Percentiles rank a stretch among this genome's conserved stretches.
Conservation (phyloP, 2,329 filamentous ascomycete species). For the Penicillium sp. region DNA sequence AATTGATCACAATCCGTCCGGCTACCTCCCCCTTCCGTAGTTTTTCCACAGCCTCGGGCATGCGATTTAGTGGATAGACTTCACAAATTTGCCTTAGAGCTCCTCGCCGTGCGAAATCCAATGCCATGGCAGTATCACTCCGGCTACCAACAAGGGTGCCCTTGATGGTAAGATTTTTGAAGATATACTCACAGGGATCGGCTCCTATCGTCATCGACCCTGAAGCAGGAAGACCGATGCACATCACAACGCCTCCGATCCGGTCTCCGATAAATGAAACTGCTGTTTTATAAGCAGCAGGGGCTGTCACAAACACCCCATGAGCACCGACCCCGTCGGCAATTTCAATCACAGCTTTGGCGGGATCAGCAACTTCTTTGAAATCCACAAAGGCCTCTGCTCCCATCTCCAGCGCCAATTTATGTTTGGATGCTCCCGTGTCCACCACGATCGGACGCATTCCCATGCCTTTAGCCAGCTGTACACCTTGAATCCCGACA, state of each 20-base stretch:
- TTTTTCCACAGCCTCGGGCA: conserved; percentile 54
- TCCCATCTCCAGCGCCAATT: conserved; percentile 51
- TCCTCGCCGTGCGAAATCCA: conserved; percentile 51
- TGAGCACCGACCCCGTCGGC: conserved; percentile 51
- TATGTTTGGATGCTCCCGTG: conserved; percentile 49
- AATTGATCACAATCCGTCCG: conserved; percentile 55
- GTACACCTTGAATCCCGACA: conserved; percentile 59
- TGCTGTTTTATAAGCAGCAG: conserved; percentile 44
- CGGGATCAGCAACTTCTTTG: conserved; percentile 37
- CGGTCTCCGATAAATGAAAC: conserved; percentile 43
- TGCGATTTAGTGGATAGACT: conserved; percentile 47
- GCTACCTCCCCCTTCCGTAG: conserved; percentile 52
- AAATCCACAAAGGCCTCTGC: conserved; percentile 61
- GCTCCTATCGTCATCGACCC: conserved; percentile 24
- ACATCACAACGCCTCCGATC: conserved; percentile 55
- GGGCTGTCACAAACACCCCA: conserved; percentile 45
- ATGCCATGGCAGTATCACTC: conserved; percentile 34
- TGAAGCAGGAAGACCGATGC: conserved; percentile 43
- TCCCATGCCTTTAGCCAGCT: conserved; percentile 56
- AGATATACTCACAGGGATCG: conserved; percentile 29
- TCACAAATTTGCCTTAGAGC: conserved; percentile 53
- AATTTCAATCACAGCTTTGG: conserved; percentile 47
- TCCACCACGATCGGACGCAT: conserved; percentile 59
- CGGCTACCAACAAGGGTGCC: conserved; percentile 35
- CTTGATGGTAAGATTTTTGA: conserved; percentile 30